phyloP scores from a whole-genome alignment of 2,329 filamentous ascomycete genomes.

The Talaromyces sp. region DNA sequence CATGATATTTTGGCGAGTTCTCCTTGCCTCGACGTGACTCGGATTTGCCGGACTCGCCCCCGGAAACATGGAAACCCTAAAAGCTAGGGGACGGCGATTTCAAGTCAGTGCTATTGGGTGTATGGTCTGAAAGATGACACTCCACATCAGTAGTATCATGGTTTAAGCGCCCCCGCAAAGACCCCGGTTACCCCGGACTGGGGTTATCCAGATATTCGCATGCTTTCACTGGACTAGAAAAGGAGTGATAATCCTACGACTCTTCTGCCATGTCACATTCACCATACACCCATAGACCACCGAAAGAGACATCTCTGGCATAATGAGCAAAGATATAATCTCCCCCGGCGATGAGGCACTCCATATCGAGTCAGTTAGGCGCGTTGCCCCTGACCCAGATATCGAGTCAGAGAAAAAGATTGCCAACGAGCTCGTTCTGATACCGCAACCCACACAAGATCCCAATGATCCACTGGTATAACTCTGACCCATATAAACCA shows the following conservation, averaged over 20 bases:
- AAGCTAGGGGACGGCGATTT: neutral
- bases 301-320: neutral
- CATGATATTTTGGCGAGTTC: neutral
- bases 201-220: neutral
- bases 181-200: neutral
- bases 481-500: neutral
- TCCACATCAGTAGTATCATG: neutral
- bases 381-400: neutral
- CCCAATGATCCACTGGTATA: neutral
- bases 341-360: neutral
- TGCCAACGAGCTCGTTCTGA: neutral
- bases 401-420: neutral
- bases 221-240: neutral
- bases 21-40: neutral
- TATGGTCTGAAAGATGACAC: neutral
- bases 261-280: neutral
- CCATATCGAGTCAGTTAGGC: neutral
- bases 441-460: neutral
- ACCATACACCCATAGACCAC: neutral
- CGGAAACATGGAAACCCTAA: neutral
- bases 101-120: neutral
- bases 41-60: neutral
- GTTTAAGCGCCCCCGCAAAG: neutral
- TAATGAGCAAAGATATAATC: neutral
- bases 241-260: neutral